Evolutionary conservation across 2,329 filamentous ascomycete species (phyloP).

Genomic region (Phialophora chinensis): DNA sequence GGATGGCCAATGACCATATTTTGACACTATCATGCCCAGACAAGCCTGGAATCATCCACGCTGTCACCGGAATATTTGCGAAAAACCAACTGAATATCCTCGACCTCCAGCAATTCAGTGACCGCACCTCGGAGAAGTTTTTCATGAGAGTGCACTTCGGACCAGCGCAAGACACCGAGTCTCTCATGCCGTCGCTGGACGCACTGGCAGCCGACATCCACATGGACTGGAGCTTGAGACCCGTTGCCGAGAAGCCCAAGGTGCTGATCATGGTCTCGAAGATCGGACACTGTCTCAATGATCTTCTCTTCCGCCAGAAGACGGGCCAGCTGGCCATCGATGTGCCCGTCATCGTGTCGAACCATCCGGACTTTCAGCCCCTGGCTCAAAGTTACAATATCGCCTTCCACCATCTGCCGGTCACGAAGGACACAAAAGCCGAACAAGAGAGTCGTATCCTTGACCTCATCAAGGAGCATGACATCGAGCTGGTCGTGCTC

Average conservation of each 20-base stretch:
- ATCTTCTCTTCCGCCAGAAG: slow-evolving; percentile 79
- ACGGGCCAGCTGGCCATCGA: slow-evolving; percentile 76
- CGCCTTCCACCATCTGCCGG: slow-evolving; percentile 79
- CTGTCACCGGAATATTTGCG: slow-evolving; percentile 79
- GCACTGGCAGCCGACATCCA: slow-evolving; percentile 67
- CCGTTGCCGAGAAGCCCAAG: slow-evolving; percentile 71
- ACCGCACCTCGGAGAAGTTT: slow-evolving; percentile 74
- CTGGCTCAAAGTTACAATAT: slow-evolving; percentile 76
- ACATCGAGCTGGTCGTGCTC: slow-evolving; percentile 78
- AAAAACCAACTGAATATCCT: slow-evolving; percentile 78
- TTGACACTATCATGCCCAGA: slow-evolving; percentile 84
- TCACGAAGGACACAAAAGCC: slow-evolving; percentile 77
- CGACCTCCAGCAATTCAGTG: slow-evolving; percentile 83
- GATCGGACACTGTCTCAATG: slow-evolving; percentile 84
- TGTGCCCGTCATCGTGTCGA: slow-evolving; percentile 78
- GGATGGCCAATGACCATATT: slow-evolving; percentile 64
- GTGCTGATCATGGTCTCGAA: slow-evolving; percentile 90
- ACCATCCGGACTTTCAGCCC: slow-evolving; percentile 74
- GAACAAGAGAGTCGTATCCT: slow-evolving; percentile 75
- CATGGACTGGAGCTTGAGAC: slow-evolving; percentile 74
- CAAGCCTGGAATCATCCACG: slow-evolving; percentile 82
- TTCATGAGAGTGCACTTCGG: slow-evolving; percentile 90
- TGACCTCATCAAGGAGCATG: slow-evolving; percentile 70
- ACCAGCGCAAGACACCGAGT: slow-evolving; percentile 56
- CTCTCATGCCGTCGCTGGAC: slow-evolving; percentile 63